phyloP scores from a whole-genome alignment of 495 filamentous ascomycete species.

The Penicillium goetzii region DNA sequence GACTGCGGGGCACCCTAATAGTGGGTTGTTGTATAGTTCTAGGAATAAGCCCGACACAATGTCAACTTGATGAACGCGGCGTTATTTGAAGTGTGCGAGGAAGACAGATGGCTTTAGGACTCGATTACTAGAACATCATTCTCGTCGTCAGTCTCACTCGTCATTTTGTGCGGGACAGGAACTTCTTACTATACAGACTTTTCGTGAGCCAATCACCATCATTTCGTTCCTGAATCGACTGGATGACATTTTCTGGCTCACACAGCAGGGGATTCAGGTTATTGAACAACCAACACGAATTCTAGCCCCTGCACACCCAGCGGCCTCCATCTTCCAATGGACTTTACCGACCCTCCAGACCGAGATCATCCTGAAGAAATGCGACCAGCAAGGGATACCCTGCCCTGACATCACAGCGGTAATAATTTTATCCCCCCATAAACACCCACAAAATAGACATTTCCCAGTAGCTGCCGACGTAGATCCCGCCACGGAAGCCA shows the following conservation, averaged over 20 bases:
- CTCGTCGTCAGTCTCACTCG: not conserved
- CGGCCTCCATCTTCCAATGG: not conserved
- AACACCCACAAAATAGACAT: no score
- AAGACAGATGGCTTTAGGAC: not conserved
- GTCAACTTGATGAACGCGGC: not conserved
- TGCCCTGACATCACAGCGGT: not conserved
- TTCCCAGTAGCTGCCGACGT: slow-evolving; percentile 1
- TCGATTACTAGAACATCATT: not conserved
- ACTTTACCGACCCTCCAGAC: no score
- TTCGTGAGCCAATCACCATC: not conserved
- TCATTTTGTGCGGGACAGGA: not conserved
- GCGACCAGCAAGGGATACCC: not conserved
- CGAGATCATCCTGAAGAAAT: not conserved
- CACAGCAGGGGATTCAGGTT: not conserved
- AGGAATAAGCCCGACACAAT: not conserved
- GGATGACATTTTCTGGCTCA: not conserved
- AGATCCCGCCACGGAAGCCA: slow-evolving; percentile 20
- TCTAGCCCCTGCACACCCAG: not conserved
- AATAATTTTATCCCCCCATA: slow-evolving; percentile 2
- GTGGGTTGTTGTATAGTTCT: not conserved
- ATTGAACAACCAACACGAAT: not conserved
- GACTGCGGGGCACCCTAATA: not conserved
- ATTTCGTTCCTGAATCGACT: not conserved
- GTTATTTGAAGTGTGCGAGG: not conserved
- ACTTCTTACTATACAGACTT: not conserved